These are phyloP conservation scores for Geotrichum macrosporum DNA, from an alignment of 1,139 yeast species.

Conservation along the genomic window DNA sequence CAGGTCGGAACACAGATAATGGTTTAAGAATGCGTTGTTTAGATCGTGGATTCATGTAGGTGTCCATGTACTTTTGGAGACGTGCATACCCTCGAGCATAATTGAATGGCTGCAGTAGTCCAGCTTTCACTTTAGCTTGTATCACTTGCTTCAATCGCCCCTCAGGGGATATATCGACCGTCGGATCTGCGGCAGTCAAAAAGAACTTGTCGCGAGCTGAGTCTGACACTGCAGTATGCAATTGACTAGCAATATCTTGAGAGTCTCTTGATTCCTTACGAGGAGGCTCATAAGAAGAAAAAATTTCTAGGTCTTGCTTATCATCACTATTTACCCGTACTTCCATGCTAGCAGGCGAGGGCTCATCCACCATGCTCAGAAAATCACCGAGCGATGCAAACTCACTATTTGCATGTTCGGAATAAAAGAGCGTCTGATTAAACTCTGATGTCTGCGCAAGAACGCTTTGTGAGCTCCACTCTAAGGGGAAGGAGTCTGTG, in stretches of 20 bases:
- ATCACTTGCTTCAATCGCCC: slow-evolving; percentile 89
- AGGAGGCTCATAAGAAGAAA: neutral
- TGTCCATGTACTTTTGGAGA: slow-evolving; percentile 80
- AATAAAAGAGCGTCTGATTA: slow-evolving; percentile 54
- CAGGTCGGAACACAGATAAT: slow-evolving; percentile 80
- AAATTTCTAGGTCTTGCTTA: neutral
- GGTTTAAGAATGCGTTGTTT: slow-evolving; percentile 87
- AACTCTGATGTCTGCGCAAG: slow-evolving; percentile 29
- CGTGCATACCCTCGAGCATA: slow-evolving; percentile 92
- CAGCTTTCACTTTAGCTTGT: slow-evolving; percentile 91
- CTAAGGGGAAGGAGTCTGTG: slow-evolving; percentile 12
- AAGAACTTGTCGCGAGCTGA: slow-evolving; percentile 91
- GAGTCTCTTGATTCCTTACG: too few species aligned
- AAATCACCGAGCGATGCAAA: slow-evolving; percentile 87
- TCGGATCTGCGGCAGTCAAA: slow-evolving; percentile 94
- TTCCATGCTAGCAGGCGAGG: slow-evolving; percentile 30
- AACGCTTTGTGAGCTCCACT: slow-evolving; percentile 26
- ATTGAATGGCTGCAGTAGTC: slow-evolving; percentile 83
- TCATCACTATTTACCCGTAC: neutral
- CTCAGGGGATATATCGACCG: slow-evolving; percentile 90
- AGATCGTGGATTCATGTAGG: slow-evolving; percentile 79
- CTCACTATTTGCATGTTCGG: slow-evolving; percentile 92
- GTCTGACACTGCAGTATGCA: slow-evolving; percentile 38
- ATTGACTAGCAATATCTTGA: neutral
- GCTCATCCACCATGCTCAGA: slow-evolving; percentile 84